phyloP scores from a whole-genome alignment of 371 early-diverging fungal species.

The Apophysomyces variabilis region DNA sequence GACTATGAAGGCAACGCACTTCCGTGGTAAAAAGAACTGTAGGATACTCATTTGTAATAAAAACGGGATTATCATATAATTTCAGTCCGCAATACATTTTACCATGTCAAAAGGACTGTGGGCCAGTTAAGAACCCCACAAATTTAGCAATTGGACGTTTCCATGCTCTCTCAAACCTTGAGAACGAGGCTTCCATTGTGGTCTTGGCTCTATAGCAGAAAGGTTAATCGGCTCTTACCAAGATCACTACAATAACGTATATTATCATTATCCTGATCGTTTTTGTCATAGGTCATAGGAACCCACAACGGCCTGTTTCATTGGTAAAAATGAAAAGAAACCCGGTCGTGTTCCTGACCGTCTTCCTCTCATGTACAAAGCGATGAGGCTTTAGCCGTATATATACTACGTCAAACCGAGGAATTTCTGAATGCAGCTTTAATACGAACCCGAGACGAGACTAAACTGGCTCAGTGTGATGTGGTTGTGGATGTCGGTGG shows the following conservation, averaged over 20 bases:
- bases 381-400: not conserved
- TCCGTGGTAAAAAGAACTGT: conserved; percentile 20
- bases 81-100: too few relatives aligned
- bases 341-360: not conserved
- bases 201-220: not conserved
- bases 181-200: too few relatives aligned
- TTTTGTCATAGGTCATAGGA: not conserved
- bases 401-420: not conserved
- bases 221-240: not conserved
- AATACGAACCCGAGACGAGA: conserved; percentile 80
- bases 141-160: too few relatives aligned
- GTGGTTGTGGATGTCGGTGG: conserved; percentile 94
- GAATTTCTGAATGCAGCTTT: conserved; percentile 25
- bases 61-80: too few relatives aligned
- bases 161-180: too few relatives aligned
- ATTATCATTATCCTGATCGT: not conserved
- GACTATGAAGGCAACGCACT: conserved; percentile 22
- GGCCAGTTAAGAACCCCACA: too few relatives aligned
- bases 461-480: conserved; percentile 70
- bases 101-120: too few relatives aligned
- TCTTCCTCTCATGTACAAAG: not conserved
- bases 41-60: too few relatives aligned
- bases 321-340: not conserved
- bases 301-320: conserved; percentile 2
- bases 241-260: not conserved